These are phyloP conservation scores for Coelastrella sp. DNA, from an alignment of 139 green algal genomes.

Conservation along the genomic window DNA sequence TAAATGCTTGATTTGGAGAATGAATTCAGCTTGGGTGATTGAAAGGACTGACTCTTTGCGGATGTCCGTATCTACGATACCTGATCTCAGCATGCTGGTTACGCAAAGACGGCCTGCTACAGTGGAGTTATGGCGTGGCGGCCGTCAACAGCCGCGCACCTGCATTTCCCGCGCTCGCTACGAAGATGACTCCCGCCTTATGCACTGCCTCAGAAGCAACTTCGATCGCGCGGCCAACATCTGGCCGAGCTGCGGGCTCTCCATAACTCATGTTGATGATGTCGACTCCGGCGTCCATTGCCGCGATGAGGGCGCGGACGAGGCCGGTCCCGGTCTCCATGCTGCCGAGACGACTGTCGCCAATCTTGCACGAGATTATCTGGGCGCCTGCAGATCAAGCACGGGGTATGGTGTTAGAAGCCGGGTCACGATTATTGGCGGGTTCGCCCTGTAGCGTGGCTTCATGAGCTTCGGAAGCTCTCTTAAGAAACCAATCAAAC, in stretches of 20 bases:
- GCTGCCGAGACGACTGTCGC: slow-evolving; percentile 85
- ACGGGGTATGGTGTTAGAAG: too few relatives aligned
- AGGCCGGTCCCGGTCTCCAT: slow-evolving; percentile 91
- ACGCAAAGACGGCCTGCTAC: too few relatives aligned
- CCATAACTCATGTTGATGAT: slow-evolving; percentile 91
- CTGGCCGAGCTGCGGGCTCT: slow-evolving; percentile 79
- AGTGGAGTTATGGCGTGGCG: too few relatives aligned
- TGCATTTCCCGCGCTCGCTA: slow-evolving; percentile 86
- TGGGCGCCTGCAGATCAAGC: slow-evolving; percentile 64
- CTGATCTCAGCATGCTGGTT: too few relatives aligned
- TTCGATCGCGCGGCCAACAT: slow-evolving; percentile 69
- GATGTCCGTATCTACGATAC: too few relatives aligned
- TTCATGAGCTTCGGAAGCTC: too few relatives aligned
- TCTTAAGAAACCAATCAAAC: too few relatives aligned
- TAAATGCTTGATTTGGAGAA: too few relatives aligned
- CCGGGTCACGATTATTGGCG: too few relatives aligned
- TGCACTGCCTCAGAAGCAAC: slow-evolving; percentile 82
- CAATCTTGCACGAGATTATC: slow-evolving; percentile 96
- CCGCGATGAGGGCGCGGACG: slow-evolving; percentile 78
- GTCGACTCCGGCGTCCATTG: slow-evolving; percentile 19
- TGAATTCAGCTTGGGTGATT: too few relatives aligned
- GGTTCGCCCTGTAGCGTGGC: too few relatives aligned
- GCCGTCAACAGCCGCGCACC: slow-evolving; percentile 45
- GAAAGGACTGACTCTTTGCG: too few relatives aligned
- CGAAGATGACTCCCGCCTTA: slow-evolving; percentile 91